Percentiles rank a stretch among this genome's conserved stretches.
Evolutionary conservation across 2,329 filamentous ascomycete species (phyloP).

Genomic region (Emergomyces africanus): DNA sequence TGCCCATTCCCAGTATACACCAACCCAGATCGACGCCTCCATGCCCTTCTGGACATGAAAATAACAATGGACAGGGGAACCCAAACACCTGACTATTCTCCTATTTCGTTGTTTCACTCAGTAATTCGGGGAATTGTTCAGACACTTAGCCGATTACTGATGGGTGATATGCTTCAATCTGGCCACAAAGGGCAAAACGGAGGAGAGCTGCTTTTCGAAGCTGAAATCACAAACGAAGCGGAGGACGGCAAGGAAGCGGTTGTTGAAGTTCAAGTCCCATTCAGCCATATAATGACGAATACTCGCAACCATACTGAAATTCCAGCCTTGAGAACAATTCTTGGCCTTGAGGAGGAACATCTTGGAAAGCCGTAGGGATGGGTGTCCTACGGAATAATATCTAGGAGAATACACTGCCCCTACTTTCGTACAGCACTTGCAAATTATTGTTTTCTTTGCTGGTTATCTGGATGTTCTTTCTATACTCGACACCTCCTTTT

Average conservation of each 20-base stretch:
- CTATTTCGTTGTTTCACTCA: conserved; percentile 34
- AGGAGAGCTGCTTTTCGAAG: conserved; percentile 66
- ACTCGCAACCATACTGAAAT: conserved; percentile 68
- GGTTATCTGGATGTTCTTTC: background rate
- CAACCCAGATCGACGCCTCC: conserved; percentile 56
- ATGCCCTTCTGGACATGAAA: conserved; percentile 55
- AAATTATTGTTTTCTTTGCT: background rate
- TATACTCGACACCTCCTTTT: background rate
- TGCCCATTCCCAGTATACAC: conserved; percentile 65
- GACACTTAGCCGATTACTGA: conserved; percentile 44
- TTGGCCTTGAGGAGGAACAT: conserved; percentile 35
- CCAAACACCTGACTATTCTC: conserved; percentile 52
- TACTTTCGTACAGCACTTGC: background rate
- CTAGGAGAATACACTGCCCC: background rate
- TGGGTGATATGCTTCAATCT: conserved; percentile 47
- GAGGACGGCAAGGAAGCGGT: conserved; percentile 20
- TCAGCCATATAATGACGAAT: conserved; percentile 72
- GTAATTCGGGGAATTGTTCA: conserved; percentile 43
- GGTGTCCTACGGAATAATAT: background rate
- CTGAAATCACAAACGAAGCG: conserved; percentile 3
- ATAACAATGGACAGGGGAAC: conserved; percentile 48
- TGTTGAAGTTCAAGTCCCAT: conserved; percentile 52
- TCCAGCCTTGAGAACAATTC: conserved; percentile 48
- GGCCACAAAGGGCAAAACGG: conserved; percentile 59
- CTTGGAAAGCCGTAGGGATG: background rate